Evolutionary conservation across 2,329 filamentous ascomycete genomes (phyloP).

Genomic region (Bipolaris cookei): DNA sequence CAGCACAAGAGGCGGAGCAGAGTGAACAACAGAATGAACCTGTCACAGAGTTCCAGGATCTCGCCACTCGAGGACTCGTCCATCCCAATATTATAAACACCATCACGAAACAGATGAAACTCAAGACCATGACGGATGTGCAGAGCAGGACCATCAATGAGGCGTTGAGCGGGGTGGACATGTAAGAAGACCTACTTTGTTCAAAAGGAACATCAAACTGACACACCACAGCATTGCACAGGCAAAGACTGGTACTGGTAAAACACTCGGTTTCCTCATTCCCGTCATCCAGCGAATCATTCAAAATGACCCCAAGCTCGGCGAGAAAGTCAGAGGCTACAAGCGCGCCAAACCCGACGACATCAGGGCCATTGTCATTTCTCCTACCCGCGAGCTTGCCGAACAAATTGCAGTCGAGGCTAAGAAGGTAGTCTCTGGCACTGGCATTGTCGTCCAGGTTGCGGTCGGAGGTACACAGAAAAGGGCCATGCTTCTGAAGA

Average conservation of each 20-base stretch:
- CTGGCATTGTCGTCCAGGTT: slow-evolving; percentile 71
- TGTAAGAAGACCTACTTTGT: slow-evolving; percentile 63
- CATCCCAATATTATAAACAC: slow-evolving; percentile 69
- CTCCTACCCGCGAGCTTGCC: slow-evolving; percentile 67
- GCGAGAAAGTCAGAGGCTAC: slow-evolving; percentile 50
- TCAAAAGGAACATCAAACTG: slow-evolving; percentile 8
- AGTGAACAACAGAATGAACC: slow-evolving; percentile 28
- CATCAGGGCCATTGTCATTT: slow-evolving; percentile 66
- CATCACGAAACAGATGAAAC: slow-evolving; percentile 74
- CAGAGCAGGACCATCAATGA: slow-evolving; percentile 83
- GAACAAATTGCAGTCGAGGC: slow-evolving; percentile 76
- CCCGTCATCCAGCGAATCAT: slow-evolving; percentile 84
- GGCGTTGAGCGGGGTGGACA: slow-evolving; percentile 78
- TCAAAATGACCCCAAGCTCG: slow-evolving; percentile 66
- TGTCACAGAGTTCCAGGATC: slow-evolving; percentile 54
- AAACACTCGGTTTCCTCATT: slow-evolving; percentile 91
- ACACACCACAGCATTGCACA: slow-evolving; percentile 68
- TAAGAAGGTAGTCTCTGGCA: slow-evolving; percentile 67
- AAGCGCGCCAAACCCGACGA: slow-evolving; percentile 56
- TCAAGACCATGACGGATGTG: slow-evolving; percentile 90
- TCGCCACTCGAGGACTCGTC: slow-evolving; percentile 59
- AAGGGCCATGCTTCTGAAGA: slow-evolving; percentile 67
- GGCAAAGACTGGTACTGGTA: slow-evolving; percentile 95
- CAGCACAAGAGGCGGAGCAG: slow-evolving; percentile 28
- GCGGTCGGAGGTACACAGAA: slow-evolving; percentile 96